Conservation (phyloP, 805 yeast genomes). For the Spathaspora arborariae region DNA sequence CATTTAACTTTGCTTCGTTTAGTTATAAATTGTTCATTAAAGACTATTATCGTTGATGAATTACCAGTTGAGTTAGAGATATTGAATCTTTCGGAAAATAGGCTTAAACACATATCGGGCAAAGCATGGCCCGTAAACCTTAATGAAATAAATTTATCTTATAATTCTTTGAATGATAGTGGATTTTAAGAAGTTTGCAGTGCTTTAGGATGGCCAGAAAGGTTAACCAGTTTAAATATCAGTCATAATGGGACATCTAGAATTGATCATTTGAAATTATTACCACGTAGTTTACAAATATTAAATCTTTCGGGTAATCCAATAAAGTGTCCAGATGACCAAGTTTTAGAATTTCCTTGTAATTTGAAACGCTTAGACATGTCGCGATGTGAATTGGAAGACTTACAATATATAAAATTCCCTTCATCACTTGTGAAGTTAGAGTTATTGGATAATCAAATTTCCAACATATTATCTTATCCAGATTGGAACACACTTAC, state of each 20-base stretch:
- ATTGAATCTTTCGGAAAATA: too few species aligned
- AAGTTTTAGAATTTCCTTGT: slow-evolving; percentile 30
- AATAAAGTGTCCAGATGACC: neutral
- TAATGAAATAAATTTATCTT: too few species aligned
- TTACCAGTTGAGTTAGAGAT: too few species aligned
- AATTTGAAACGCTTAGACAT: slow-evolving; percentile 20
- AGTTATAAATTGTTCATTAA: too few species aligned
- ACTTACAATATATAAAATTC: slow-evolving; percentile 19
- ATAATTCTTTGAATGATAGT: too few species aligned
- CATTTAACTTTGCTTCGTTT: too few species aligned
- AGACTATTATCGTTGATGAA: too few species aligned
- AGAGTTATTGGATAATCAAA: slow-evolving; percentile 22
- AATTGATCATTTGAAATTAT: slow-evolving; percentile 1
- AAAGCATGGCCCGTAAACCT: too few species aligned
- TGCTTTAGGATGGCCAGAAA: slow-evolving; percentile 1
- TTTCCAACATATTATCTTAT: slow-evolving; percentile 19
- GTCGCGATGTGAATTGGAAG: slow-evolving; percentile 18
- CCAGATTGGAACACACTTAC: slow-evolving; percentile 22
- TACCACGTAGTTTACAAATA: slow-evolving; percentile 9
- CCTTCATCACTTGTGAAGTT: slow-evolving; percentile 18
- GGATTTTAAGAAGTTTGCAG: too few species aligned
- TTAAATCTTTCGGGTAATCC: slow-evolving; percentile 6
- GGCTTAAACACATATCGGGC: too few species aligned
- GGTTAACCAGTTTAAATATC: neutral
- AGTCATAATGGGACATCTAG: neutral